phyloP scores from a whole-genome alignment of 257 asterid species.

The Solanum bulbocastanum region DNA sequence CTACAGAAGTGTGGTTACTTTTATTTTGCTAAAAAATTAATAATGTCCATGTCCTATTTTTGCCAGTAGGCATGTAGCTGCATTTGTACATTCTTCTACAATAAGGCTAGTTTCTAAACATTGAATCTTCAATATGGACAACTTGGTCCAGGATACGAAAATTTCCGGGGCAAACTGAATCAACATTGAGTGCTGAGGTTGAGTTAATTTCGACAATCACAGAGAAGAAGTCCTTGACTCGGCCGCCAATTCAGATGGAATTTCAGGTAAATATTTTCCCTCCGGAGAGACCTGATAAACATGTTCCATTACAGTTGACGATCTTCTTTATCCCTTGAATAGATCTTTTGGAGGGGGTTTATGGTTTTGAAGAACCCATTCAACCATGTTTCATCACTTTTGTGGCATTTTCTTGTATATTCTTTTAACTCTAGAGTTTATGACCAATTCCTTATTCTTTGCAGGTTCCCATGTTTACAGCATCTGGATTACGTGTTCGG shows the following conservation, averaged over 20 bases:
- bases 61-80: not conserved
- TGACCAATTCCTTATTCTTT: not conserved
- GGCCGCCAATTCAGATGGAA: constrained; percentile 99
- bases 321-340: not conserved
- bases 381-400: not conserved
- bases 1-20: not conserved
- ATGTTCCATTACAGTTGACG: not conserved
- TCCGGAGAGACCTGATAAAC: not conserved
- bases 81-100: not conserved
- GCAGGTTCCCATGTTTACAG: constrained; percentile 99
- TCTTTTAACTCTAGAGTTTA: not conserved
- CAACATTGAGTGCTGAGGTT: constrained; percentile 96
- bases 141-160: constrained; percentile 71
- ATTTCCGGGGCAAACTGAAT: constrained; percentile 99
- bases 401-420: not conserved
- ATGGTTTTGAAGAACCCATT: not conserved
- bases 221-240: constrained; percentile 95
- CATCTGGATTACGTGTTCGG: constrained; percentile 97
- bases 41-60: not conserved
- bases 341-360: not conserved
- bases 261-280: constrained; percentile 58
- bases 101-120: not conserved
- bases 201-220: constrained; percentile 91
- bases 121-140: not conserved
- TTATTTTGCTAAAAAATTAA: not conserved